Percentiles rank a stretch among this genome's conserved stretches.
Conservation (phyloP, 2,329 filamentous ascomycete genomes). For the Fusarium tjaetaba region DNA sequence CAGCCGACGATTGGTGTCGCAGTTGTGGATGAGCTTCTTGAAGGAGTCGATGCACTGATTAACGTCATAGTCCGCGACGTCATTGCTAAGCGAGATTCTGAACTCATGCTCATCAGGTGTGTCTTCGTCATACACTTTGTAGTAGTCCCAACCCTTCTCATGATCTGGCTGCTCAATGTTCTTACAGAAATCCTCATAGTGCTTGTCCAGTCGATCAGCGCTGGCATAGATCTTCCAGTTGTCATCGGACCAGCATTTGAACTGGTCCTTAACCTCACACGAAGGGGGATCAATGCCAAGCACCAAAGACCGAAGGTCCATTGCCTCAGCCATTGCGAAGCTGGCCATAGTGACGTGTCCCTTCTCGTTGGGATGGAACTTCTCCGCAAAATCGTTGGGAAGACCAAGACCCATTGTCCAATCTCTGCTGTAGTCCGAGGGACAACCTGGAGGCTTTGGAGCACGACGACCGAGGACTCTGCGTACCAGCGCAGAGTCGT, state of each 20-base stretch:
- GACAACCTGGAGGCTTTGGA: not conserved
- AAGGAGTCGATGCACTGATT: not conserved
- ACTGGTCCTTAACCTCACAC: not conserved
- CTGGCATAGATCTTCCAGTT: not conserved
- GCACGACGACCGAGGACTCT: fast-evolving
- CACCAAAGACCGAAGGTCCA: not conserved
- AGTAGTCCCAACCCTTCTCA: not conserved
- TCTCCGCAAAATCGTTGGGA: fast-evolving
- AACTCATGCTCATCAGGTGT: constrained; percentile 7
- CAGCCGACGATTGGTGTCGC: not conserved
- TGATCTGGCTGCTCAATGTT: not conserved
- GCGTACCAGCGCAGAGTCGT: not conserved
- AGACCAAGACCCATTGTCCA: not conserved
- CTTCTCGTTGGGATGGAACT: not conserved
- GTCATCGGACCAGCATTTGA: not conserved
- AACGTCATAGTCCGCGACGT: not conserved
- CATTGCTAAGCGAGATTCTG: not conserved
- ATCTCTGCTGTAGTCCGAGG: no score
- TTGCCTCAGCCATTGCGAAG: not conserved
- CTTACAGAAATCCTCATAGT: not conserved
- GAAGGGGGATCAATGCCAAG: not conserved
- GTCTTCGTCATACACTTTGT: not conserved
- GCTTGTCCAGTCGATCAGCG: not conserved
- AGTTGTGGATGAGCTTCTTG: constrained; percentile 1
- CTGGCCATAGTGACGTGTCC: not conserved